phyloP scores from a whole-genome alignment of 2,329 filamentous ascomycete genomes.

The Aspergillus pseudoterreus region DNA sequence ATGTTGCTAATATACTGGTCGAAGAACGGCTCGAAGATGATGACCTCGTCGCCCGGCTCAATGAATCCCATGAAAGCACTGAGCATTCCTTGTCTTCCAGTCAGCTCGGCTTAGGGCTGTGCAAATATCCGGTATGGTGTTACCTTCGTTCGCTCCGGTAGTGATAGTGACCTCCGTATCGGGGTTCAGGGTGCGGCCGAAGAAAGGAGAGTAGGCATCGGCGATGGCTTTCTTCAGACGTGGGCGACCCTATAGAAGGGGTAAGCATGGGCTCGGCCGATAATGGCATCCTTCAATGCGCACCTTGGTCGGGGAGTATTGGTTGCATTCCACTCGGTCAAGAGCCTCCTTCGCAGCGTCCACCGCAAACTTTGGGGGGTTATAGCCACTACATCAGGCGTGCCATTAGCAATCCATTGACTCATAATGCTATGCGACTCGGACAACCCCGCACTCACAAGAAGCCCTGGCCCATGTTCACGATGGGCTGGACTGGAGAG shows the following conservation, averaged over 20 bases:
- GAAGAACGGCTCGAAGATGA: slow-evolving; percentile 97
- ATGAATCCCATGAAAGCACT: slow-evolving; percentile 98
- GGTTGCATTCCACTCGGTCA: slow-evolving; percentile 92
- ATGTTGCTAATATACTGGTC: slow-evolving; percentile 99
- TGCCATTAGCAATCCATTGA: neutral
- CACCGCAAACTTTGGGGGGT: slow-evolving; percentile 85
- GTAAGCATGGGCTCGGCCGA: slow-evolving; percentile 3
- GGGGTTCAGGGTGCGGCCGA: slow-evolving; percentile 75
- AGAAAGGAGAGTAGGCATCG: slow-evolving; percentile 85
- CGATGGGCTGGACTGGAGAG: slow-evolving; percentile 61
- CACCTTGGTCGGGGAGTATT: slow-evolving; percentile 91
- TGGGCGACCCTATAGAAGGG: slow-evolving; percentile 64
- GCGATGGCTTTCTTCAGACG: slow-evolving; percentile 90
- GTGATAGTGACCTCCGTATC: slow-evolving; percentile 94
- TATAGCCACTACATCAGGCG: slow-evolving; percentile 63
- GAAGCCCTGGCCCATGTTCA: slow-evolving; percentile 66
- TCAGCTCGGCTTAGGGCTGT: neutral
- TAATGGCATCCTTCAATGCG: neutral
- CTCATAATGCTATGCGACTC: neutral
- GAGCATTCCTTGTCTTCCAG: slow-evolving; percentile 64
- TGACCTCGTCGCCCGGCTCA: slow-evolving; percentile 91
- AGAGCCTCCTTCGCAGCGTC: slow-evolving; percentile 88
- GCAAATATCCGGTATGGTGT: neutral
- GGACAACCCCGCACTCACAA: slow-evolving; percentile 38
- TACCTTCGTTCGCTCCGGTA: slow-evolving; percentile 57